Conservation (phyloP, 2,329 filamentous ascomycete species). For the Coniella lustricola region DNA sequence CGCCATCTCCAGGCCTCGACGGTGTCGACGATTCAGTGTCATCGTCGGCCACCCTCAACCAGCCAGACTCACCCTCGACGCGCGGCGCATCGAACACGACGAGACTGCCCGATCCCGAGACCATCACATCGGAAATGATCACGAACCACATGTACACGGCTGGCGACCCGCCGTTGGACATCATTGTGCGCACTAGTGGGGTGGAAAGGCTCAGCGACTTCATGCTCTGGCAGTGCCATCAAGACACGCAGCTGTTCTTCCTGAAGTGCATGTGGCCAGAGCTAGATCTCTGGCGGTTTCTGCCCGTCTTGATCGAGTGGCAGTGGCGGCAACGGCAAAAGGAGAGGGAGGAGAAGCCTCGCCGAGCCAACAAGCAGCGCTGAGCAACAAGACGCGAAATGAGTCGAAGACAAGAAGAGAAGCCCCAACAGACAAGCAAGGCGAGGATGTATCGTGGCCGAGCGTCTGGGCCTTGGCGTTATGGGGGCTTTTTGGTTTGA, state of each 20-base stretch:
- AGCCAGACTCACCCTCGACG: conserved; percentile 34
- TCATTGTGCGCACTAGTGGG: conserved; percentile 86
- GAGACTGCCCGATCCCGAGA: conserved; percentile 66
- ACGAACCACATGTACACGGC: conserved; percentile 84
- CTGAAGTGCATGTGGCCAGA: conserved; percentile 91
- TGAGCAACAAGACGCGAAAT: conserved; percentile 7
- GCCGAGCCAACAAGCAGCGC: conserved; percentile 27
- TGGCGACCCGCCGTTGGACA: conserved; percentile 76
- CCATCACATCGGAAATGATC: conserved; percentile 75
- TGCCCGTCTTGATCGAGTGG: conserved; percentile 92
- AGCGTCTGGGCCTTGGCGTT: background rate
- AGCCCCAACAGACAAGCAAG: too few relatives aligned
- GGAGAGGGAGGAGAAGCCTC: conserved; percentile 42
- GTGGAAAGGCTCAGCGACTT: conserved; percentile 93
- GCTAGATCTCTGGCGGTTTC: conserved; percentile 87
- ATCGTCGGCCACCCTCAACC: conserved; percentile 52
- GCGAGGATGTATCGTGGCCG: background rate
- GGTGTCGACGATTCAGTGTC: conserved; percentile 50
- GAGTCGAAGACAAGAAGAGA: background rate
- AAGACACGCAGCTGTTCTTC: conserved; percentile 88
- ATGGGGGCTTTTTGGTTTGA: background rate
- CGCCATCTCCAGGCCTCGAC: conserved; percentile 36
- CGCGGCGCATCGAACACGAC: conserved; percentile 29
- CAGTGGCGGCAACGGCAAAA: conserved; percentile 57
- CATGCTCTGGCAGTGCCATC: conserved; percentile 97